A percentile compares a stretch with the other conserved stretches of the same genome.
phyloP scores from a whole-genome alignment of 2,329 filamentous ascomycete genomes.

The Aschersonia sp. region DNA sequence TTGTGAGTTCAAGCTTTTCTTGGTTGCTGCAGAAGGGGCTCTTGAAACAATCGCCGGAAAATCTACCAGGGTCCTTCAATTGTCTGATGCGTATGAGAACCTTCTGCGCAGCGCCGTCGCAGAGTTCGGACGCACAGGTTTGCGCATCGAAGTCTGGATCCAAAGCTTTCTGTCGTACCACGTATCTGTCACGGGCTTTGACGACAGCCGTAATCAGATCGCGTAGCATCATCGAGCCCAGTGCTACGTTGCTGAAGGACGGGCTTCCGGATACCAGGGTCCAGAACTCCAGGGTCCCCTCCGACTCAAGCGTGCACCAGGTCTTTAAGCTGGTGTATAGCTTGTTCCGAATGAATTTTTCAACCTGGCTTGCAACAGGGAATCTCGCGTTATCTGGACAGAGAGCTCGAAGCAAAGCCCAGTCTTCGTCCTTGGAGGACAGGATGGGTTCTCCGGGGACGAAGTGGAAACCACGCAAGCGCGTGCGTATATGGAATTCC shows the following conservation, averaged over 20 bases:
- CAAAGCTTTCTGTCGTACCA: not conserved
- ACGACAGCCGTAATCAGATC: constrained; percentile 1
- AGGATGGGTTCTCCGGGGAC: not conserved
- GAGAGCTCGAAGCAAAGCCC: not conserved
- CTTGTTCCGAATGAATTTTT: not conserved
- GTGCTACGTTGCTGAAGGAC: not conserved
- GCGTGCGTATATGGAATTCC: not conserved
- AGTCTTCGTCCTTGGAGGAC: not conserved
- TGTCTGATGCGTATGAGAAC: not conserved
- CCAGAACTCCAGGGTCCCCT: not conserved
- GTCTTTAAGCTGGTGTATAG: not conserved
- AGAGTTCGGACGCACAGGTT: not conserved
- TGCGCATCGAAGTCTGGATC: not conserved
- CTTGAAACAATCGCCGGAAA: constrained; percentile 1
- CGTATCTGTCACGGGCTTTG: not conserved
- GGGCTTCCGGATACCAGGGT: not conserved
- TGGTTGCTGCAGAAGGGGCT: not conserved
- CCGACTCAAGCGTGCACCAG: not conserved
- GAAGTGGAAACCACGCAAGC: constrained; percentile 1
- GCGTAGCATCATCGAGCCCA: not conserved
- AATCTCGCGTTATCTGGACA: not conserved
- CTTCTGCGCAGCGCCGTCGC: not conserved
- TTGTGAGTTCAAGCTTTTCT: constrained; percentile 1
- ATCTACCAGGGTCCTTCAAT: not conserved
- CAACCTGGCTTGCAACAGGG: not conserved